Base-by-base conservation (phyloP, 1,284 basidiomycete genomes). In the Fomitopsis betulina region DNA sequence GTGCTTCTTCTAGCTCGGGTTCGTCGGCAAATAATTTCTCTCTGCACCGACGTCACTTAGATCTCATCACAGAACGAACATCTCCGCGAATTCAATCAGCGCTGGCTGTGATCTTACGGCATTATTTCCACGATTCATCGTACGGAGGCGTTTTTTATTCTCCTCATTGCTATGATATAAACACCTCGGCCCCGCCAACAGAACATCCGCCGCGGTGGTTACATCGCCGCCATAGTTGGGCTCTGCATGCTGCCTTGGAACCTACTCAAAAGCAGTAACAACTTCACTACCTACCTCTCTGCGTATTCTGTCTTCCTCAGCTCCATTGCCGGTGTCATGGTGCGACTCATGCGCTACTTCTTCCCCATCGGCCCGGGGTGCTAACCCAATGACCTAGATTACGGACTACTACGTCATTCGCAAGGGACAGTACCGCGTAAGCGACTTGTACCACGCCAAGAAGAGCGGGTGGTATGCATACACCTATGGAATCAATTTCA, bases 91-190 rank as follows among this genome's bases (percentile, higher is more conserved):
- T 75, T 89, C 88, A 3, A 84, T 94, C 63, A 88, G 85, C 38
- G 92, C 92, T 5, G 91, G 93, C 6, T 92, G 91, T 67, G 93
- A 95, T 73, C 74, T 94, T 63, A 93, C 92, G 0, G 86, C 91
- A 2, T 78, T 94, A 37, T 77, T 85, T 64, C 91, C 93, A 57
- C 85, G 87, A 32, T 94, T 85, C 75, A 86, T 95, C 68, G 84
- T 84, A 62, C 32, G 45, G 79, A 74, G 45, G n/a, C 21, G 30
- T 23, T 12, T 39, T 12, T 37, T 12, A 37, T 30, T 47, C 5
- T 3, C 15, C 17, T 3, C 9, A 2, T 17, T 17, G 4, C 27
- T 13, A 5, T 12, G 4, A 12, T 7, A 12, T 30, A 5, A 47
- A 15, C 12, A 4, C 13, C 9, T 47, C 4, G 3, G 15, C 5